Conservation (phyloP, 2,329 filamentous ascomycete species). For the Hymenoscyphus scutula region DNA sequence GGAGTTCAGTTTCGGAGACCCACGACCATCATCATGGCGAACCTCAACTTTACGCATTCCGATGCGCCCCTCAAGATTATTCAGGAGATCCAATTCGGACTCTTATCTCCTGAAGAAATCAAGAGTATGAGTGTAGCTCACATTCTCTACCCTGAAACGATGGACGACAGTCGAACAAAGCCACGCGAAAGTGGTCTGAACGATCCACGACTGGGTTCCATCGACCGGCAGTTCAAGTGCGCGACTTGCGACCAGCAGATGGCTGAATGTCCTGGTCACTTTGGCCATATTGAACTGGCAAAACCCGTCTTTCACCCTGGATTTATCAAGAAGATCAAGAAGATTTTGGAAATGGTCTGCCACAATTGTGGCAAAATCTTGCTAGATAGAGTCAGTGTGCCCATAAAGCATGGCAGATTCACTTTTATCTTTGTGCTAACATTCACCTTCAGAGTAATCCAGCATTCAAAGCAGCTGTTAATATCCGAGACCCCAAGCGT, state of each 20-base stretch:
- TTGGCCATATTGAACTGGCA: conserved; percentile 96
- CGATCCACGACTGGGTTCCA: conserved; percentile 92
- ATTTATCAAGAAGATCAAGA: conserved; percentile 99
- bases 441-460: conserved; percentile 68
- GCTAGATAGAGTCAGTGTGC: conserved; percentile 93
- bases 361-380: conserved; percentile 98
- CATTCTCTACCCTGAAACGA: conserved; percentile 97
- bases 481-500: conserved; percentile 85
- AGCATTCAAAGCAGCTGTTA: conserved; percentile 78
- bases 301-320: conserved; percentile 93
- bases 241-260: conserved; percentile 95
- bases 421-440: conserved; percentile 59
- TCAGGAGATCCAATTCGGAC: conserved; percentile 98
- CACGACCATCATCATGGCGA: conserved; percentile 68
- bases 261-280: conserved; percentile 94
- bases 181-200: conserved; percentile 91
- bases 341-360: conserved; percentile 97
- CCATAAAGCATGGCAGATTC: conserved; percentile 54
- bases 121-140: conserved; percentile 98
- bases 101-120: conserved; percentile 97
- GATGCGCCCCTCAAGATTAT: conserved; percentile 96
- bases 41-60: conserved; percentile 85
- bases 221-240: conserved; percentile 93
- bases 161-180: conserved; percentile 92
- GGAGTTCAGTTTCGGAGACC: conserved; percentile 7